phyloP scores from a whole-genome alignment of 306 rosid genomes.

The Dryas drummondii region DNA sequence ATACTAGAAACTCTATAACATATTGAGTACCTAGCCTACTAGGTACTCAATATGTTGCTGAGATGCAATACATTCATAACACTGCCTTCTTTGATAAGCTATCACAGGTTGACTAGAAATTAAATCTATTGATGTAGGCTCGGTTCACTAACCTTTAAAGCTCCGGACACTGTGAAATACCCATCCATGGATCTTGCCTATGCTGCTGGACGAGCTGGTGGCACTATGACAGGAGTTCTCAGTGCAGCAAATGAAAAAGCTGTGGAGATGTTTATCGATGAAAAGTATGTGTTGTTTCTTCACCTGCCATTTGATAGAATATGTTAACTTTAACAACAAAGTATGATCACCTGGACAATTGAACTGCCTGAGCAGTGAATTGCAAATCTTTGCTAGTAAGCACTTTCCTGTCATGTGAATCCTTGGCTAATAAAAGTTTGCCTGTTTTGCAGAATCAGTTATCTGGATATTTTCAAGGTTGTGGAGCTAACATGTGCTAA shows the following conservation, averaged over 20 bases:
- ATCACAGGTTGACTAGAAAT: conserved; percentile 3
- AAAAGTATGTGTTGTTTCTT: conserved; percentile 52
- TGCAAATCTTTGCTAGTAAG: neutral
- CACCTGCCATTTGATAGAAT: conserved; percentile 3
- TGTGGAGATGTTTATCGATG: conserved; percentile 90
- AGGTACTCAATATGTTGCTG: neutral
- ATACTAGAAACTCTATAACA: too few species aligned
- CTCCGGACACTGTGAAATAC: conserved; percentile 88
- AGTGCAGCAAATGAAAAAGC: conserved; percentile 99
- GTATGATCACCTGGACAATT: neutral
- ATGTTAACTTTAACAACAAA: conserved; percentile 1
- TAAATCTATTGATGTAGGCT: conserved; percentile 59
- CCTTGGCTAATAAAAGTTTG: conserved; percentile 3
- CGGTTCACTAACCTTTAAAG: conserved; percentile 86
- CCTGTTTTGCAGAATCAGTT: conserved; percentile 63
- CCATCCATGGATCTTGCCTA: conserved; percentile 97
- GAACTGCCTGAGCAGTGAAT: neutral
- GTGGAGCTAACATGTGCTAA: conserved; percentile 89
- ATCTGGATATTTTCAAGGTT: conserved; percentile 88
- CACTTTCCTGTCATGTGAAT: neutral
- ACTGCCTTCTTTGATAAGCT: neutral
- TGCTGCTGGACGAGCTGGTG: conserved; percentile 97
- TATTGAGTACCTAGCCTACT: neutral
- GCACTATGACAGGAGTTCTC: conserved; percentile 99
- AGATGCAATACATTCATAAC: neutral